Percentiles rank a stretch among this genome's conserved stretches.
Conservation (phyloP, 1,284 basidiomycete genomes). For the Pseudozyma pruni region DNA sequence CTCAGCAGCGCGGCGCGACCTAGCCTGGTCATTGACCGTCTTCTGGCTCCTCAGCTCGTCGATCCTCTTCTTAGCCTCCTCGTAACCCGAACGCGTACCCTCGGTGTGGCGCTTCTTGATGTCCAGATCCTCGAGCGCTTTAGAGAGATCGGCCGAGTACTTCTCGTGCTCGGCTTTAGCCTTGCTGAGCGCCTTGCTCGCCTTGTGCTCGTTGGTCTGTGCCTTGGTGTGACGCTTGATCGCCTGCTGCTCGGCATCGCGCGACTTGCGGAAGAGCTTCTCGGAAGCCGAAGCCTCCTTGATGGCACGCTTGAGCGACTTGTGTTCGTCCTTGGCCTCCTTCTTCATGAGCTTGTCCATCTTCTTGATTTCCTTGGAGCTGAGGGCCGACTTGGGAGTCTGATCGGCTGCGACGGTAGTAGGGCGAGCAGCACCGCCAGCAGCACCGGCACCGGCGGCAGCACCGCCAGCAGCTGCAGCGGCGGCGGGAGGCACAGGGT, state of each 20-base stretch:
- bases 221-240: constrained; percentile 60
- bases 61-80: constrained; percentile 51
- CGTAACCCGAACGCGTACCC: constrained; percentile 45
- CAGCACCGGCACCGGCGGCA: constrained; percentile 6
- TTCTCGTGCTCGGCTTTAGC: constrained; percentile 57
- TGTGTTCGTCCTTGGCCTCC: constrained; percentile 61
- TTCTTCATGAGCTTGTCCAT: constrained; percentile 61
- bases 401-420: constrained; percentile 24
- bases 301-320: constrained; percentile 56
- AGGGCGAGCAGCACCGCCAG: constrained; percentile 17
- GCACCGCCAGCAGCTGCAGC: constrained; percentile 14
- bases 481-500: constrained; percentile 23
- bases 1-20: constrained; percentile 38
- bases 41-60: constrained; percentile 54
- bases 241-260: constrained; percentile 55
- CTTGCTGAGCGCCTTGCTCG: constrained; percentile 55
- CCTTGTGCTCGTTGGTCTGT: constrained; percentile 57
- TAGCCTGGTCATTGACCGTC: constrained; percentile 53
- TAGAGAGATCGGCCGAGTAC: constrained; percentile 49
- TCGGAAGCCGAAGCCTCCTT: constrained; percentile 55
- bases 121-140: constrained; percentile 59
- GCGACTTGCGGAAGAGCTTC: constrained; percentile 58
- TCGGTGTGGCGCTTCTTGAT: constrained; percentile 62
- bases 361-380: constrained; percentile 58
- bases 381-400: constrained; percentile 37